Evolutionary conservation across 2,329 filamentous ascomycete genomes (phyloP).

Genomic region (Didymella segeticola): DNA sequence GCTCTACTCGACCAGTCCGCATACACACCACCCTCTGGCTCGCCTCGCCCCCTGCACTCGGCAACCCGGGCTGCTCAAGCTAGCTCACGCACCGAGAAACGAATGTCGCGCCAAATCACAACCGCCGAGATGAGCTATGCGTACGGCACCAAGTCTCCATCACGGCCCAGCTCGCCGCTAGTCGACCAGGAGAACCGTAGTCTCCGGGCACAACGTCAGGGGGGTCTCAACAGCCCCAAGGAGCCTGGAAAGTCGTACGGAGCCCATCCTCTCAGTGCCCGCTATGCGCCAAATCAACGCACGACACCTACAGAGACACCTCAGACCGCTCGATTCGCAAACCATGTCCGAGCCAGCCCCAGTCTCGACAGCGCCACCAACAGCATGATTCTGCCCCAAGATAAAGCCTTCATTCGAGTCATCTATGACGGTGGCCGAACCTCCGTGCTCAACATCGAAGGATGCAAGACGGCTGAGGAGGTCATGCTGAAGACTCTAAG

Average conservation of each 20-base stretch:
- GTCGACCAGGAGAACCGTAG: conserved; percentile 62
- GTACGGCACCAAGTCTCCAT: conserved; percentile 62
- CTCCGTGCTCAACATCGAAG: conserved; percentile 91
- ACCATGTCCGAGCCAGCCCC: conserved; percentile 79
- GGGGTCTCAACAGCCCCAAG: conserved; percentile 62
- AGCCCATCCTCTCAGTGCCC: conserved; percentile 60
- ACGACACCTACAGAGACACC: conserved; percentile 68
- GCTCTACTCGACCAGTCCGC: conserved; percentile 75
- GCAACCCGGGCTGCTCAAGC: conserved; percentile 51
- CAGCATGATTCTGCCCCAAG: conserved; percentile 82
- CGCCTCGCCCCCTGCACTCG: conserved; percentile 67
- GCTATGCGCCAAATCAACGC: conserved; percentile 47
- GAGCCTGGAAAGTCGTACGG: conserved; percentile 62
- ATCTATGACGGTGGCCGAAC: conserved; percentile 91
- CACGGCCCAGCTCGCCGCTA: conserved; percentile 75
- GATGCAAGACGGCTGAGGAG: conserved; percentile 89
- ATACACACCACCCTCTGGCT: conserved; percentile 67
- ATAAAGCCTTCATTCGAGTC: conserved; percentile 88
- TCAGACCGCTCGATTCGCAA: conserved; percentile 67
- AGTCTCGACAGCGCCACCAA: conserved; percentile 79
- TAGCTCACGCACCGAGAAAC: conserved; percentile 55
- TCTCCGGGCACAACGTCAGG: conserved; percentile 66
- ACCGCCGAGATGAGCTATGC: conserved; percentile 52
- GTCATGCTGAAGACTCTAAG: conserved; percentile 87
- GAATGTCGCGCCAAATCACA: conserved; percentile 56